phyloP scores from a whole-genome alignment of 441 rosid species.

The Sinapis alba region DNA sequence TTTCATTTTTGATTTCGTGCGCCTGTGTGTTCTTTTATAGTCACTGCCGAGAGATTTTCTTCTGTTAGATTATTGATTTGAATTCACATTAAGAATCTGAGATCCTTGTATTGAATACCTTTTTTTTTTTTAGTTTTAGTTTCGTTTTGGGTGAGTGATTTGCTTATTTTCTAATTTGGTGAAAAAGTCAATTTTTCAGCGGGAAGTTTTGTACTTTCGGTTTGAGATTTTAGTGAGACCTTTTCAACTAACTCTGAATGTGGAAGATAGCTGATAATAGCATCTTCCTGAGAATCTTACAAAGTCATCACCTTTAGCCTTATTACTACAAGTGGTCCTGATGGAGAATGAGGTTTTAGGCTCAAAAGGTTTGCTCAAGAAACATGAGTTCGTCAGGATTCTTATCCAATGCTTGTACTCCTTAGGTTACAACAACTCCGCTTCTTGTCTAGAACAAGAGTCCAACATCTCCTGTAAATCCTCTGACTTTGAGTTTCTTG shows the following conservation, averaged over 20 bases:
- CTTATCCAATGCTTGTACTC: slow-evolving; percentile 75
- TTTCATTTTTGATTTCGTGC: not conserved
- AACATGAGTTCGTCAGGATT: slow-evolving; percentile 65
- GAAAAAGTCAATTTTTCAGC: slow-evolving; percentile 28
- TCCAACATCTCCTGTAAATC: slow-evolving; percentile 59
- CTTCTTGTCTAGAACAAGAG: slow-evolving; percentile 69
- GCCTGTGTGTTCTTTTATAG: not conserved
- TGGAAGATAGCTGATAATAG: slow-evolving; percentile 14
- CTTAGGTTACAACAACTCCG: slow-evolving; percentile 69
- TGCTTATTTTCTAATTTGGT: slow-evolving; percentile 2
- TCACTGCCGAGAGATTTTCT: not conserved
- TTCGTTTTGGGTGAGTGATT: slow-evolving; percentile 20
- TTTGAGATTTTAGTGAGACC: slow-evolving; percentile 12
- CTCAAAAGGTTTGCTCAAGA: slow-evolving; percentile 60
- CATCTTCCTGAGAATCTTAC: slow-evolving; percentile 13
- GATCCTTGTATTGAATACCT: not conserved
- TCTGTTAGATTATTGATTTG: not conserved
- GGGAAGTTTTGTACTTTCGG: slow-evolving; percentile 26
- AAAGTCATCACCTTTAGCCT: not conserved
- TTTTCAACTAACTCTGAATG: slow-evolving; percentile 29
- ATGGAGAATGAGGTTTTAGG: slow-evolving; percentile 70
- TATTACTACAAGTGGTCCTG: not conserved
- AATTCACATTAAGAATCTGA: slow-evolving; percentile 13
- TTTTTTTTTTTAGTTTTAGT: not conserved
- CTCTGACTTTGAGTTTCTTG: slow-evolving; percentile 52